phyloP scores from a whole-genome alignment of 1,284 basidiomycete species.

The Cryptococcus sp. region DNA sequence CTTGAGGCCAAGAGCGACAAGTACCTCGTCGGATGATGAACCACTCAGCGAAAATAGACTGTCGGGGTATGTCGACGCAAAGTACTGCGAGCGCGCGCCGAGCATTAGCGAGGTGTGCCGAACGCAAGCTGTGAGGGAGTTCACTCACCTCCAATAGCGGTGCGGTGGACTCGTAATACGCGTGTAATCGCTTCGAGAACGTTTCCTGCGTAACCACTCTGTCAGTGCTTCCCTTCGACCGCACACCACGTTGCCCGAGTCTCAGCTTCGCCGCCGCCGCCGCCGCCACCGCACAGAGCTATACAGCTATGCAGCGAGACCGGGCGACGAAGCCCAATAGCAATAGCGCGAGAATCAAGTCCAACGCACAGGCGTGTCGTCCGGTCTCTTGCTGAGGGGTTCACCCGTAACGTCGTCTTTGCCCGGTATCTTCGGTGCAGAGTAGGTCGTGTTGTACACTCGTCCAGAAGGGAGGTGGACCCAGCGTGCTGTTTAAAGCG shows the following conservation, averaged over 20 bases:
- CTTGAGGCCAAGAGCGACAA: constrained; percentile 32
- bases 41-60: constrained; percentile 76
- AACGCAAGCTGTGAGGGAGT: not conserved
- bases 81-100: constrained; percentile 59
- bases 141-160: constrained; percentile 66
- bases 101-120: not conserved
- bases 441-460: constrained; percentile 90
- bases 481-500: constrained; percentile 70
- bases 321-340: too few species aligned
- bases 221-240: too few species aligned
- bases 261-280: too few species aligned
- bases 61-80: constrained; percentile 60
- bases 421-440: constrained; percentile 82
- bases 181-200: constrained; percentile 74
- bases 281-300: too few species aligned
- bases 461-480: constrained; percentile 90
- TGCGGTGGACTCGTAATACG: constrained; percentile 85
- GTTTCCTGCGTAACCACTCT: constrained; percentile 62
- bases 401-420: constrained; percentile 93
- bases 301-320: not conserved
- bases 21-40: constrained; percentile 83
- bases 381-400: constrained; percentile 80
- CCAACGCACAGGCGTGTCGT: constrained; percentile 81
- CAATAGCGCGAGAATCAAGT: not conserved
- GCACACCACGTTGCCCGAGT: too few species aligned